These are phyloP conservation scores for Aspergillus ostianus DNA, from an alignment of 495 filamentous ascomycete genomes.

Conservation along the genomic window DNA sequence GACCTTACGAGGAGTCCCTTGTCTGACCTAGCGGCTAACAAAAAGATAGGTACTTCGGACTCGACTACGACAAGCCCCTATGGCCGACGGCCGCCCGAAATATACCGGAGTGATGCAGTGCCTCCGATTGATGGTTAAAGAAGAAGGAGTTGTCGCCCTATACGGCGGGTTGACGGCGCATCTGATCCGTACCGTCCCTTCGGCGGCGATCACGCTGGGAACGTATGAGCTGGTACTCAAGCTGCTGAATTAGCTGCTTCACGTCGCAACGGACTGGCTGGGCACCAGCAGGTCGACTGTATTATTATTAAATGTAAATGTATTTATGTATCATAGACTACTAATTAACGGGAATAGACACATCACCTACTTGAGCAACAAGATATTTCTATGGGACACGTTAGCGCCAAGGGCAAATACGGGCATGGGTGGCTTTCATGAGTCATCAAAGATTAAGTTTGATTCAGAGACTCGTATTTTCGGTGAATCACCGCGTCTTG, in stretches of 20 bases:
- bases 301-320: not conserved
- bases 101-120: conserved; percentile 83
- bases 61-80: conserved; percentile 74
- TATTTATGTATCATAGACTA: not conserved
- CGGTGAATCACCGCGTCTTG: no score
- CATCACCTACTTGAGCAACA: not conserved
- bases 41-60: conserved; percentile 67
- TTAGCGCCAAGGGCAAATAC: not conserved
- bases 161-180: conserved; percentile 89
- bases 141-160: conserved; percentile 76
- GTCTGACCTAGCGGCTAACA: conserved; percentile 13
- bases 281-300: not conserved
- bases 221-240: conserved; percentile 83
- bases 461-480: no score
- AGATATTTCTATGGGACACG: not conserved
- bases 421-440: not conserved
- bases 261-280: not conserved
- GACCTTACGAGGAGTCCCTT: conserved; percentile 13
- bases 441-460: not conserved
- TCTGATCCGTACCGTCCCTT: conserved; percentile 81
- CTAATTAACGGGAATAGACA: not conserved
- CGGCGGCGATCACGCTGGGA: conserved; percentile 87
- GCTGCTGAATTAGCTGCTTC: conserved; percentile 25
- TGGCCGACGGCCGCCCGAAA: conserved; percentile 68
- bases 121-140: conserved; percentile 75